Conservation (phyloP, 2,329 filamentous ascomycete species). For the Microcyclosporella mali region DNA sequence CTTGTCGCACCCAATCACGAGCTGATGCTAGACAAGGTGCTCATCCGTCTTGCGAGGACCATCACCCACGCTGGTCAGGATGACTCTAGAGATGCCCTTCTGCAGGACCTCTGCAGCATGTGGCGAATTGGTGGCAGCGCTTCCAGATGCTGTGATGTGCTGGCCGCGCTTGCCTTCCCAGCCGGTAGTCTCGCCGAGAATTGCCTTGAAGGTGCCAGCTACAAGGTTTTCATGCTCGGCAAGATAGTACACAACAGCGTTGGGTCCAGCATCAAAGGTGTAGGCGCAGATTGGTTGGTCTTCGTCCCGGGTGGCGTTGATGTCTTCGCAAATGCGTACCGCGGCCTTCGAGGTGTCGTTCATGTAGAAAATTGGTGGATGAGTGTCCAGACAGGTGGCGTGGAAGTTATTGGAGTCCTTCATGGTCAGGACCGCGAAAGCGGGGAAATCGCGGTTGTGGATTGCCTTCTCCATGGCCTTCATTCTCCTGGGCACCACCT, state of each 20-base stretch:
- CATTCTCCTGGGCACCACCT: constrained; percentile 80
- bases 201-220: constrained; percentile 68
- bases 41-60: constrained; percentile 76
- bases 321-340: constrained; percentile 78
- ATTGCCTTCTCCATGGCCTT: constrained; percentile 77
- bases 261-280: constrained; percentile 95
- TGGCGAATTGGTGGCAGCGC: constrained; percentile 56
- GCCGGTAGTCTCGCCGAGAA: constrained; percentile 51
- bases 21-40: constrained; percentile 23
- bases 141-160: constrained; percentile 45
- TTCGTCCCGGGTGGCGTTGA: constrained; percentile 63
- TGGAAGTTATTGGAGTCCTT: constrained; percentile 97
- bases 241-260: constrained; percentile 92
- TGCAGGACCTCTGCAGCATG: constrained; percentile 54
- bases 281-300: constrained; percentile 83
- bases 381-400: constrained; percentile 87
- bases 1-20: background rate
- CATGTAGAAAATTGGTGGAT: constrained; percentile 97
- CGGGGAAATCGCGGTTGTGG: constrained; percentile 68
- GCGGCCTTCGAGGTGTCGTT: constrained; percentile 88
- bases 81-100: constrained; percentile 79
- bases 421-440: constrained; percentile 89
- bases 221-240: constrained; percentile 69
- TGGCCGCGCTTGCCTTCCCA: constrained; percentile 58
- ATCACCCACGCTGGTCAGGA: constrained; percentile 84